Evolutionary conservation across 495 filamentous ascomycete genomes (phyloP).

Genomic region (Penicillium coprophilum): DNA sequence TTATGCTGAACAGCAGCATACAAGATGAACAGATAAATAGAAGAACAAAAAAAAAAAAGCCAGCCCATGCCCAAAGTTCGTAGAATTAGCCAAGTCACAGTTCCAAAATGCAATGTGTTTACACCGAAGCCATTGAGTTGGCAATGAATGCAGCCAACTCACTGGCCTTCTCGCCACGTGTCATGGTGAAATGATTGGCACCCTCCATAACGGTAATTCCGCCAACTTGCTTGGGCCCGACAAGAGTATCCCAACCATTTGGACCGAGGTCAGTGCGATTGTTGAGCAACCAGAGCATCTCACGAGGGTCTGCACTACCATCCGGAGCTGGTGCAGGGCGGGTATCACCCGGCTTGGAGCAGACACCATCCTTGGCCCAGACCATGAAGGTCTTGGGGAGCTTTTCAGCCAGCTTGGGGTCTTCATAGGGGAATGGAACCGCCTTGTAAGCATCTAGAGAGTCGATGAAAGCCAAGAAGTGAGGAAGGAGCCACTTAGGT

Average conservation of each 20-base stretch:
- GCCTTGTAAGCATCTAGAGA: constrained; percentile 72
- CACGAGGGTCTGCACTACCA: constrained; percentile 48
- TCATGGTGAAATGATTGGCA: constrained; percentile 48
- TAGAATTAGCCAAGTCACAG: background rate
- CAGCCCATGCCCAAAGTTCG: background rate
- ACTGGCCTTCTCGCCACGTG: constrained; percentile 36
- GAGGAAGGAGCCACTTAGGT: constrained; percentile 77
- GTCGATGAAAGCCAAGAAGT: constrained; percentile 76
- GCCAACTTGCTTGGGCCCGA: constrained; percentile 63
- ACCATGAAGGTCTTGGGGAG: constrained; percentile 65
- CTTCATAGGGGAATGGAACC: constrained; percentile 37
- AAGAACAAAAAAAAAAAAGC: constrained; percentile 4
- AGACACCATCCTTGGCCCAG: constrained; percentile 82
- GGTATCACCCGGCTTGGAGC: constrained; percentile 65
- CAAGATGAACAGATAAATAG: constrained; percentile 3
- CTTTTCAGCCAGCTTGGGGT: constrained; percentile 43
- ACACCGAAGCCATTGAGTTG: constrained; percentile 23
- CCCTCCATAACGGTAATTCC: constrained; percentile 52
- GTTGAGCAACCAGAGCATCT: constrained; percentile 77
- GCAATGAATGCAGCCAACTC: constrained; percentile 39
- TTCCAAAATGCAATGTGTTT: constrained; percentile 7
- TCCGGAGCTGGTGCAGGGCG: constrained; percentile 67
- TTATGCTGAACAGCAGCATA: constrained; percentile 1
- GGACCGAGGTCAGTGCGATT: constrained; percentile 76
- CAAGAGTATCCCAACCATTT: constrained; percentile 76